Conservation (phyloP, 495 filamentous ascomycete genomes). For the Umbilicaria muhlenbergii region DNA sequence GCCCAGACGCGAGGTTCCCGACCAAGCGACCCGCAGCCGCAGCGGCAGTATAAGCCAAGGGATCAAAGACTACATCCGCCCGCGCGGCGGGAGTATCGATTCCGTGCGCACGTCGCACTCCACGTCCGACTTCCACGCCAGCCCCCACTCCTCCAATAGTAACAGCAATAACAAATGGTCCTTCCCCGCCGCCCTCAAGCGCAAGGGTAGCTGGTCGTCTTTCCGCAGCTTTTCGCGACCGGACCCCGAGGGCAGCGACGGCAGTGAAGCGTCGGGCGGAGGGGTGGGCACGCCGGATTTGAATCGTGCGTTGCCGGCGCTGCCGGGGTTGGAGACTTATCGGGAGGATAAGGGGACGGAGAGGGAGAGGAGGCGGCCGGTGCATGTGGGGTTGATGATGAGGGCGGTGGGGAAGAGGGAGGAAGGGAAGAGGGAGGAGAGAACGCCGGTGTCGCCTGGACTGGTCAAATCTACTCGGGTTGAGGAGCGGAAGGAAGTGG, state of each 20-base stretch:
- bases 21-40: slow-evolving; percentile 8
- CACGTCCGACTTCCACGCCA: too few species aligned
- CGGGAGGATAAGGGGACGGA: background rate
- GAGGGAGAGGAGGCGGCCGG: background rate
- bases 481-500: too few species aligned
- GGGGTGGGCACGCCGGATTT: slow-evolving; percentile 11
- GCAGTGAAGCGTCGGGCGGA: background rate
- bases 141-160: too few species aligned
- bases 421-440: slow-evolving; percentile 1
- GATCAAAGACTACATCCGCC: slow-evolving; percentile 13
- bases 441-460: background rate
- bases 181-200: slow-evolving; percentile 4
- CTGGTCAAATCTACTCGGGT: too few species aligned
- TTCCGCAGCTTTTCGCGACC: slow-evolving; percentile 7
- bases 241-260: slow-evolving; percentile 1
- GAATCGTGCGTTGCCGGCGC: slow-evolving; percentile 13
- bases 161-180: background rate
- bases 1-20: background rate
- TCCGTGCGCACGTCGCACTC: slow-evolving; percentile 1
- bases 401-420: background rate
- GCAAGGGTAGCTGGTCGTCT: slow-evolving; percentile 14
- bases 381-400: background rate
- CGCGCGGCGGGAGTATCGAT: slow-evolving; percentile 8
- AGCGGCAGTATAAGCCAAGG: slow-evolving; percentile 7
- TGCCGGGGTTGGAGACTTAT: slow-evolving; percentile 6